phyloP scores from a whole-genome alignment of 2,329 filamentous ascomycete genomes.

The Cercospora sp. region DNA sequence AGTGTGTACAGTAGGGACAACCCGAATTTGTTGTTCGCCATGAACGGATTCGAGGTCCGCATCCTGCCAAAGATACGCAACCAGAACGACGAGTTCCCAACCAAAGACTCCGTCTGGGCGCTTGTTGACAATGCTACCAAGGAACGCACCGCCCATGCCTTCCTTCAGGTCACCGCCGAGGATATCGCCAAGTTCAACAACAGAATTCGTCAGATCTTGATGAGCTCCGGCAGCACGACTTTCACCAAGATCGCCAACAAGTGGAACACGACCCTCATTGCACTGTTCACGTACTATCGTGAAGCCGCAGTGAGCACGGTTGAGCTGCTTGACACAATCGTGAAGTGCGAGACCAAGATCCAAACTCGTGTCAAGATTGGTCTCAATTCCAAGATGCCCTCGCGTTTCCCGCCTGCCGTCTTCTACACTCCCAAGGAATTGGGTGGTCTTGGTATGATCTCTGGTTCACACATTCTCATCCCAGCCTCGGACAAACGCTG shows the following conservation, averaged over 20 bases:
- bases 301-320: conserved; percentile 96
- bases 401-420: conserved; percentile 93
- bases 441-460: conserved; percentile 97
- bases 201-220: conserved; percentile 94
- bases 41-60: conserved; percentile 96
- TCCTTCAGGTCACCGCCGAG: conserved; percentile 95
- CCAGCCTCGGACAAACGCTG: conserved; percentile 96
- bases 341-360: conserved; percentile 99
- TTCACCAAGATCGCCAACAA: conserved; percentile 99
- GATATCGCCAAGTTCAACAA: conserved; percentile 99
- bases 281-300: conserved; percentile 96
- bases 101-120: conserved; percentile 98
- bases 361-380: conserved; percentile 99
- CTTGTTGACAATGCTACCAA: conserved; percentile 95
- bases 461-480: conserved; percentile 95
- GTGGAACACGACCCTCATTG: conserved; percentile 97
- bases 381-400: conserved; percentile 98
- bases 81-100: conserved; percentile 90
- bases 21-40: conserved; percentile 93
- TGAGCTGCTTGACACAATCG: conserved; percentile 90
- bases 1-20: conserved; percentile 98
- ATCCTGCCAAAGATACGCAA: conserved; percentile 95
- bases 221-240: conserved; percentile 98
- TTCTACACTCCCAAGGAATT: conserved; percentile 99
- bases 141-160: conserved; percentile 94